Conservation (phyloP, 1,284 basidiomycete genomes). For the Schizophyllum amplum region DNA sequence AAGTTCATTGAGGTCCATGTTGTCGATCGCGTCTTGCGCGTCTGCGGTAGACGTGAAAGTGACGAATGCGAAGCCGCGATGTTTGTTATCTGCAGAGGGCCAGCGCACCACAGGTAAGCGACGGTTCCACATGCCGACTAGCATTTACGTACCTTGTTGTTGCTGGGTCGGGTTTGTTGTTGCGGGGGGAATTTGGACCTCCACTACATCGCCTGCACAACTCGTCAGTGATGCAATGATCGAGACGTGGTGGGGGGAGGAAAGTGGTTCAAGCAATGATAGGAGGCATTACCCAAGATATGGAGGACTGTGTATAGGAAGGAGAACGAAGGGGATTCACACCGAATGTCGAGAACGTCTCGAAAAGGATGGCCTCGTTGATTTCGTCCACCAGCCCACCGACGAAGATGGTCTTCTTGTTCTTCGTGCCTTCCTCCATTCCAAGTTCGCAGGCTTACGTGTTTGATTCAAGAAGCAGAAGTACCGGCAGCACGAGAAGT, state of each 20-base stretch:
- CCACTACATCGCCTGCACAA: slow-evolving; percentile 64
- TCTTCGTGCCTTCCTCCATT: slow-evolving; percentile 76
- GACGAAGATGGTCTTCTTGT: slow-evolving; percentile 75
- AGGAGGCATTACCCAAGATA: too few species aligned
- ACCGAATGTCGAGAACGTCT: slow-evolving; percentile 76
- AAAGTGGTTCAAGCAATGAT: too few species aligned
- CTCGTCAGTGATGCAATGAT: slow-evolving; percentile 9
- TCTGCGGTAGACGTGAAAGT: slow-evolving; percentile 69
- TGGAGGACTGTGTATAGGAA: too few species aligned
- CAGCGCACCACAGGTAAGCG: slow-evolving; percentile 1
- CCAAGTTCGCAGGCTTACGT: not conserved
- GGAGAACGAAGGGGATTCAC: slow-evolving; percentile 17
- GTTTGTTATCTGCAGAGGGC: slow-evolving; percentile 49
- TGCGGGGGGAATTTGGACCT: slow-evolving; percentile 70
- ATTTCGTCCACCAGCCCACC: slow-evolving; percentile 71
- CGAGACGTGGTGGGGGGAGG: not conserved
- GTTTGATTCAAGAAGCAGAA: not conserved
- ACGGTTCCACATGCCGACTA: slow-evolving; percentile 26
- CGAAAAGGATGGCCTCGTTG: slow-evolving; percentile 59
- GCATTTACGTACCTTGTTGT: slow-evolving; percentile 11
- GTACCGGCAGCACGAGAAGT: not conserved
- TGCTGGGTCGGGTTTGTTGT: slow-evolving; percentile 50
- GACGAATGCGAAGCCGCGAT: slow-evolving; percentile 77
- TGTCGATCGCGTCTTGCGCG: slow-evolving; percentile 82
- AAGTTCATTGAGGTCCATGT: slow-evolving; percentile 82